A percentile compares a stretch with the other conserved stretches of the same genome.
Conservation (phyloP, 2,329 filamentous ascomycete genomes). For the Paecilomyces variotii region DNA sequence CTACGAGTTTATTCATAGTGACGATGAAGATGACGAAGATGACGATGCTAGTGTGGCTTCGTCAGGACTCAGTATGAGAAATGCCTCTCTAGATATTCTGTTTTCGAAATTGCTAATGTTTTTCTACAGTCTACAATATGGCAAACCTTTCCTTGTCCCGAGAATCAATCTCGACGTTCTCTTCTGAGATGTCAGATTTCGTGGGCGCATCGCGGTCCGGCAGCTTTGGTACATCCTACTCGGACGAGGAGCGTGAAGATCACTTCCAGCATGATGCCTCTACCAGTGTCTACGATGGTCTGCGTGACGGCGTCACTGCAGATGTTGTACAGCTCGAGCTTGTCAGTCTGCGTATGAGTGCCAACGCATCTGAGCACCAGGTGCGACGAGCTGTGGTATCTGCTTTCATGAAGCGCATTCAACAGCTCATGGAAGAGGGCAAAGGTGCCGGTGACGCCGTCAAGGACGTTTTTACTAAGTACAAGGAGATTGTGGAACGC, state of each 20-base stretch:
- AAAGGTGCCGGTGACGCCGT: constrained; percentile 59
- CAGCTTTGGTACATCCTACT: constrained; percentile 66
- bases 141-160: constrained; percentile 37
- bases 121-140: constrained; percentile 42
- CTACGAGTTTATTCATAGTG: constrained; percentile 57
- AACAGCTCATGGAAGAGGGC: constrained; percentile 55
- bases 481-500: constrained; percentile 54
- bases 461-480: constrained; percentile 53
- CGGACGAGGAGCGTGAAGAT: constrained; percentile 51
- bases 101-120: constrained; percentile 6
- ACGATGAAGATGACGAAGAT: constrained; percentile 58
- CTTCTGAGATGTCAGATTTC: constrained; percentile 43
- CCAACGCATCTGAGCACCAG: constrained; percentile 81
- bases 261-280: constrained; percentile 85
- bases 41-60: constrained; percentile 56
- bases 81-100: not conserved
- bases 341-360: constrained; percentile 82
- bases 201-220: constrained; percentile 52
- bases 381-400: constrained; percentile 79
- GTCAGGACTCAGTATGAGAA: constrained; percentile 27
- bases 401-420: constrained; percentile 74
- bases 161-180: constrained; percentile 57
- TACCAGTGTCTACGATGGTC: constrained; percentile 74
- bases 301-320: constrained; percentile 61
- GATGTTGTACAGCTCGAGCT: constrained; percentile 92